Evolutionary conservation across 164 flowering plant species (phyloP), one percentile per base, ranked within the genome.

Genomic region (Brasenia schreberi): DNA sequence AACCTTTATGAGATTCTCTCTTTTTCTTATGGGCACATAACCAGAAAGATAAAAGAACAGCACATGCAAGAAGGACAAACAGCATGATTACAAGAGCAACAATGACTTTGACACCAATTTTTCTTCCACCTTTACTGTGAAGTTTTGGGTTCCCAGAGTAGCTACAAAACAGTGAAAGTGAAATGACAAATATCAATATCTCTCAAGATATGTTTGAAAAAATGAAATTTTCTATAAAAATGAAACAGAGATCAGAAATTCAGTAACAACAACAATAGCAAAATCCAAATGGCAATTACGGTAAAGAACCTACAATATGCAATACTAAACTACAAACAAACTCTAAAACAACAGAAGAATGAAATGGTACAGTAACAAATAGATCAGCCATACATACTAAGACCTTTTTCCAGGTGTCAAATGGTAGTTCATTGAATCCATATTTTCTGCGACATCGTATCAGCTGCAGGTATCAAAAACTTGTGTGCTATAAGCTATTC

Each of bases 61-160:
- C 77, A 66, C 79, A 88, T 65, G 87, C 62, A 56, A 87, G 81
- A 67, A 94, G 81, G 72, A 78, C 74, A 53, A 76, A 82, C 63
- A 84, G 95, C 19, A 92, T 95, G 67, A 85, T 75, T 72, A 86
- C 69, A 62, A 88, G 59, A 33, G 85, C 91, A 68, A 87, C 70
- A 61, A 87, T 80, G 17, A 86, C 79, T 43, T 72, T 70, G 33
- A 60, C 67, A 66, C 78, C 79, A 75, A 67, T 83, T 59, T 66
- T 66, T 66, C 64, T 68, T 44, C 68, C 73, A 68, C 73, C 68
- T 56, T 72, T 85, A 72, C 72, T 70, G 66, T 69, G 91, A 72
- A 95, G 90, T 77, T 83, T 72, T 7, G 67, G 12, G 67, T 95
- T 95, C 66, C 97, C 97, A 42, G 94, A 65, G 68, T 77, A 92